A percentile compares a stretch with the other conserved stretches of the same genome.
These are phyloP conservation scores for Diaporthe ilicicola DNA, from an alignment of 2,329 filamentous ascomycete species.

Conservation along the genomic window DNA sequence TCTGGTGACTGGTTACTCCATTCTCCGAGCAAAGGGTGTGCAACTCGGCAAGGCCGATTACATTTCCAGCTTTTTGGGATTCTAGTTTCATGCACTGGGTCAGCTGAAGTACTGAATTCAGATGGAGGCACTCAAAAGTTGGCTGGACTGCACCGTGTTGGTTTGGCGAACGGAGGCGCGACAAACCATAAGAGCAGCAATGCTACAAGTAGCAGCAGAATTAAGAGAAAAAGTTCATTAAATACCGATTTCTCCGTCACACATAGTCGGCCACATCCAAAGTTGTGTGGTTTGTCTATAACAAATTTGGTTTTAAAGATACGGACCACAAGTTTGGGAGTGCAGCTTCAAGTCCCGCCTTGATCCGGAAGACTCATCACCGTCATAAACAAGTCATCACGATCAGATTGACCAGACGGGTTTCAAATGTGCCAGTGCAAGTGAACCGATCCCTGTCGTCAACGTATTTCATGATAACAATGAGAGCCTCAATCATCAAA, in stretches of 20 bases:
- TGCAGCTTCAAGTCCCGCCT: no score
- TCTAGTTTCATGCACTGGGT: neutral
- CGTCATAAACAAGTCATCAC: no score
- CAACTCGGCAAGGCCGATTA: constrained; percentile 66
- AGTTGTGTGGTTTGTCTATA: neutral
- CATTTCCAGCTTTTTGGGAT: constrained; percentile 41
- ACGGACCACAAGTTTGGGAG: no score
- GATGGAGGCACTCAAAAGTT: neutral
- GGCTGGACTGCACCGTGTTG: neutral
- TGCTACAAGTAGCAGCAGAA: neutral
- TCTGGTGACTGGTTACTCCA: constrained; percentile 61
- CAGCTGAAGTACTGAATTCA: neutral
- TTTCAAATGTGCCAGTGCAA: no score
- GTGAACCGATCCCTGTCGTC: no score
- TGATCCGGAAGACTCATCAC: no score
- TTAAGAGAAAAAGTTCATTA: neutral
- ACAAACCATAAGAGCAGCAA: neutral
- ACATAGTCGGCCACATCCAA: no score
- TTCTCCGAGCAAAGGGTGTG: constrained; percentile 65
- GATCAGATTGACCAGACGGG: no score
- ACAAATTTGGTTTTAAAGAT: no score
- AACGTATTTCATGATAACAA: no score
- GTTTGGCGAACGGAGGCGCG: rapidly evolving
- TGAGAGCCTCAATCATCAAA: no score
- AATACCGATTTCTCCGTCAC: no score